Evolutionary conservation across 1,139 yeast species (phyloP), one percentile per base, ranked within the genome.

Genomic region (Zhuliangozyma blackwelliae): DNA sequence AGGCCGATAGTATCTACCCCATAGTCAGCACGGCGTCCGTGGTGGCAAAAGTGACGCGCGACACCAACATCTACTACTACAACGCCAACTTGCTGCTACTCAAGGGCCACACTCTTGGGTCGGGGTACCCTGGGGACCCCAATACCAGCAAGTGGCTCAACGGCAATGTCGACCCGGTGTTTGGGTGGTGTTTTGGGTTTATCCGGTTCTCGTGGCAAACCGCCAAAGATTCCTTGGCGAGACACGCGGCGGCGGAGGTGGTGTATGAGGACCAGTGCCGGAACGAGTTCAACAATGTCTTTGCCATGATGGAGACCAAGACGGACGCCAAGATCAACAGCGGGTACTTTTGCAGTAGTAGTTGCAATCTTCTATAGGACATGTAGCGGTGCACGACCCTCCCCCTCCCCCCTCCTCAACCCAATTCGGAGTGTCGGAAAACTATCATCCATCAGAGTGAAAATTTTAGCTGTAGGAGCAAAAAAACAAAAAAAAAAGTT

Each of bases 1-100:
- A 92, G 55, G 98, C 98, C 0, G 98, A 94, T 65, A 80, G 96
- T 22, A 55, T 88, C n/a, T 92, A 74, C 55, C 97, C 97, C 0
- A 82, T 89, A 35, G 99, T 94, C 5, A 84, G 95, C 58, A 87
- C 95, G 1, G 99, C 98, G 0, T 85, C 96, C n/a, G 87, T 92
- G 38, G 90, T 92, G 35, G 99, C 99, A 6, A 92, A 92, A 56
- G 98, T 92, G 4, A 88, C 98, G 0, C 75, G 99, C 52, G 98
- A 92, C 58, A 66, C 77, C 37, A 77, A 82, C 34, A 63, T 92
- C 40, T 62, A 72, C 29, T 59, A 55, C 49, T 66, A 44, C 47
- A 55, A 52, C 36, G 36, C 49, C 19, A 43, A 49, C 12, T 38
- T 59, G n/a, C 41, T 44, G 10, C 34, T 51, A 10, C 44, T 63